Evolutionary conservation across 306 rosid species (phyloP).

Genomic region (Fagus sylvatica): DNA sequence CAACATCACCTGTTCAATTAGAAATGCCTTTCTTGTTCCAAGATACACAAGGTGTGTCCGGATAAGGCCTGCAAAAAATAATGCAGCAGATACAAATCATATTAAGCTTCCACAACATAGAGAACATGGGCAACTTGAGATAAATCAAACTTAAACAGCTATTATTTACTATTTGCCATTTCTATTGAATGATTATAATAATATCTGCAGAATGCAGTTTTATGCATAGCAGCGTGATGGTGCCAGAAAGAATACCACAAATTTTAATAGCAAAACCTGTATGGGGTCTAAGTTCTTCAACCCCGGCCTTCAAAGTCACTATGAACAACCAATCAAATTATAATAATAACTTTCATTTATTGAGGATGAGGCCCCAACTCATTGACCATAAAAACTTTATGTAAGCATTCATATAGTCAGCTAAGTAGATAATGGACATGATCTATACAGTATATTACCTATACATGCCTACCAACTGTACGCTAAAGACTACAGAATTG

Average conservation of each 20-base stretch:
- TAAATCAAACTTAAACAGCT: conserved; percentile 7
- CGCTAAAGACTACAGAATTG: background rate
- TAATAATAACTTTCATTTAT: background rate
- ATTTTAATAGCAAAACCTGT: background rate
- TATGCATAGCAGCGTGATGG: background rate
- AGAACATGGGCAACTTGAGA: background rate
- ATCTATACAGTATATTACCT: background rate
- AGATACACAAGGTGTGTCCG: conserved; percentile 41
- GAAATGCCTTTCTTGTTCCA: conserved; percentile 56
- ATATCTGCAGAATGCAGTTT: background rate
- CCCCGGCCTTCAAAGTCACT: background rate
- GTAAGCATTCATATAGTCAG: background rate
- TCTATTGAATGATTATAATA: background rate
- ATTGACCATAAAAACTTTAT: background rate
- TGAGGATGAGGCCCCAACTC: background rate
- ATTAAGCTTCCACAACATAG: conserved; percentile 5
- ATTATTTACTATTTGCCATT: background rate
- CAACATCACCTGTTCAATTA: conserved; percentile 30
- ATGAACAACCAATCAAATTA: background rate
- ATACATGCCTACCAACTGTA: background rate
- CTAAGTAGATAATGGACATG: no score
- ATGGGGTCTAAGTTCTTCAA: background rate
- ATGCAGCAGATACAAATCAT: conserved; percentile 12
- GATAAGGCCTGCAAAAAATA: conserved; percentile 43
- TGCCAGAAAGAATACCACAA: background rate